Base-by-base conservation (phyloP, 23 red algal species). In the Gracilariopsis chorda region DNA sequence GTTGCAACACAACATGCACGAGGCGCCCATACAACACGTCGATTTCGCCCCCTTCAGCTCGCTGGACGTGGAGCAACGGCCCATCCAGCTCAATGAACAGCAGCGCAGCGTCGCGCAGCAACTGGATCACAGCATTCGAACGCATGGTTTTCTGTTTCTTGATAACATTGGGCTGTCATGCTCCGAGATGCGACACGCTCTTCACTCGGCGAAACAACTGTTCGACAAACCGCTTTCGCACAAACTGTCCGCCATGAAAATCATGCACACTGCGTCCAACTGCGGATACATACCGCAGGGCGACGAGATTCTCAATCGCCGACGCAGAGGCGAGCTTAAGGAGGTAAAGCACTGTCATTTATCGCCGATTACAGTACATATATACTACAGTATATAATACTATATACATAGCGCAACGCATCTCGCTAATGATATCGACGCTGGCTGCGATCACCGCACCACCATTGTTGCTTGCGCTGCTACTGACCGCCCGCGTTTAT, bases 141-240 rank as follows among this genome's bases (percentile, higher is more conserved):
- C n/a, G 3, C 62, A 86, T 42, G 82, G 82, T 27, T 60, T 72
- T 34, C 63, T 86, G 40, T 27, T 34, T 4, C 82, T 86, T 37
- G 2, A 21, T 43, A 86, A 86, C 62, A 2, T 86, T 9, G 30
- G 56, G 11, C 32, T 86, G 46, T 28, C 60, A 4, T 3, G 24
- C 29, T 4, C 39, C n/a, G 32, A 69, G 59, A 30, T 65, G 56
- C 43, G 17, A 24, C 11, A 1, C 59, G 41, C 34, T 20, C 71
- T 53, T 46, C 25, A 46, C 62, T 23, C 53, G 62, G 20, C 82
- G 10, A 43, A 27, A 21, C 57, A 45, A 14, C 20, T 86, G 58
- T 86, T 86, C 45, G 41, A 58, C 13, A 58, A 52, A 34, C 59
- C 82, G 19, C n/a, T 30, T 39, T 2, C 8, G 29, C 37, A 55